Evolutionary conservation across 1,139 yeast genomes (phyloP), one percentile per base, ranked within the genome.

Genomic region (Debaryomyces psychrophilus): DNA sequence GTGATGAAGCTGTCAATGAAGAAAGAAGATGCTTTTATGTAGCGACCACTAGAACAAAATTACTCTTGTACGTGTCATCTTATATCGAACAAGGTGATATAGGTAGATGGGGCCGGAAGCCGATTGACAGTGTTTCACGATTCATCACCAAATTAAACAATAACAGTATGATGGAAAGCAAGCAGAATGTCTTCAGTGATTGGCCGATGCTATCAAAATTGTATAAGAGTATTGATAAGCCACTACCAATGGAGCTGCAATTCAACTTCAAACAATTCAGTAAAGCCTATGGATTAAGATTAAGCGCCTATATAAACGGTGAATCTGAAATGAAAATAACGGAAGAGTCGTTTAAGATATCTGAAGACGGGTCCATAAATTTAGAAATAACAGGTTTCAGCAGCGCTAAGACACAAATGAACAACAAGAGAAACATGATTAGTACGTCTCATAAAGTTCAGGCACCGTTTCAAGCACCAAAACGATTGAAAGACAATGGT

Each of bases 11-110:
- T 0, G 54, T 81, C 3, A 77, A 85, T 54, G 97, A 92, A 63
- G 97, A 90, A 58, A 69, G 96, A 46, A 68, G 98, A 43, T 80
- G 95, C 57, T 77, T 90, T 53, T 93, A 89, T 60, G 98, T 93
- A 7, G 96, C 97, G 0, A 71, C 86, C 39, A 90, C 97, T 0
- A 73, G 99, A 52, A 95, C 97, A 0, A 85, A 87, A 61, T 44
- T 53, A 1, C 55, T 76, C 15, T 56, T 75, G 8, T 70, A 65
- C 45, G 42, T 74, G 2, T 70, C 78, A 5, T 66, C 76, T 0
- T 68, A 69, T 41, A 58, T 57, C 1, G 71, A 66, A 31, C 44
- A 46, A n/a, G 50, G 50, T 34, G 58, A 54, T 11, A 46, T 49
- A 26, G 47, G 44, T 5, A 45, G 29, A 27, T 55, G 64, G 57